A percentile compares a stretch with the other conserved stretches of the same genome.
These are phyloP conservation scores for Crithidia mellificae DNA, from an alignment of 208 protist genomes.

Conservation along the genomic window DNA sequence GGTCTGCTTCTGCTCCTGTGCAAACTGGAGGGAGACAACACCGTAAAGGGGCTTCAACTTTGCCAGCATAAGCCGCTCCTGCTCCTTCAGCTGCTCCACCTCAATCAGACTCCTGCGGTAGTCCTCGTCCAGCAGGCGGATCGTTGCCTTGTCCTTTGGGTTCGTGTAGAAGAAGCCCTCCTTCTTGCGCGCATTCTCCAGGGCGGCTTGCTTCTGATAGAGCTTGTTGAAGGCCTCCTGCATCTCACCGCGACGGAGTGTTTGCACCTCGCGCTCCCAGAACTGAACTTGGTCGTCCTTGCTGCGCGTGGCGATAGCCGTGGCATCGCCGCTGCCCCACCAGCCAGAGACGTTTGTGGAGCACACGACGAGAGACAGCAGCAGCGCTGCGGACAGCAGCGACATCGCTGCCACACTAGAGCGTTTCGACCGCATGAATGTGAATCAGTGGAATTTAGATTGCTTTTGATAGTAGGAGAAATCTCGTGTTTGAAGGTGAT, in stretches of 20 bases:
- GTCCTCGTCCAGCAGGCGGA: slow-evolving; percentile 79
- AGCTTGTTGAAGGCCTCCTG: slow-evolving; percentile 37
- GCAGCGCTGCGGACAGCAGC: slow-evolving; percentile 14
- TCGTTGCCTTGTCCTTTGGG: slow-evolving; percentile 56
- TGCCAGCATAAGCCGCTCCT: slow-evolving; percentile 71
- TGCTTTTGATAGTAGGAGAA: background rate
- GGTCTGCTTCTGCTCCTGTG: slow-evolving; percentile 67
- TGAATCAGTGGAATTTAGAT: background rate
- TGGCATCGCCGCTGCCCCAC: slow-evolving; percentile 15
- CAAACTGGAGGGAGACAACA: slow-evolving; percentile 74
- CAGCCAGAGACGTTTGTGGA: background rate
- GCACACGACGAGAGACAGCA: background rate
- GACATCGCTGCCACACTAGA: background rate
- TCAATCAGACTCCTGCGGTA: slow-evolving; percentile 45
- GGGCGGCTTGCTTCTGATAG: slow-evolving; percentile 39
- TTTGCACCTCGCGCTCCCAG: slow-evolving; percentile 53
- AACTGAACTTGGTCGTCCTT: slow-evolving; percentile 68
- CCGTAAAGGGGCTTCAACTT: slow-evolving; percentile 90
- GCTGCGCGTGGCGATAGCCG: slow-evolving; percentile 42
- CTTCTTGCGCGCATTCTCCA: slow-evolving; percentile 52
- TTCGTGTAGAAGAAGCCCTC: slow-evolving; percentile 75
- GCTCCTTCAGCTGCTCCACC: slow-evolving; percentile 48
- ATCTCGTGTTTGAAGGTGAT: too few species aligned
- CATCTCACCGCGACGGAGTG: slow-evolving; percentile 48
- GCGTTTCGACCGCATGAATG: slow-evolving; percentile 3